Percentiles rank a stretch among this genome's conserved stretches.
Evolutionary conservation across 768 basidiomycete genomes (phyloP).

Genomic region (Tephrocybe sp.): DNA sequence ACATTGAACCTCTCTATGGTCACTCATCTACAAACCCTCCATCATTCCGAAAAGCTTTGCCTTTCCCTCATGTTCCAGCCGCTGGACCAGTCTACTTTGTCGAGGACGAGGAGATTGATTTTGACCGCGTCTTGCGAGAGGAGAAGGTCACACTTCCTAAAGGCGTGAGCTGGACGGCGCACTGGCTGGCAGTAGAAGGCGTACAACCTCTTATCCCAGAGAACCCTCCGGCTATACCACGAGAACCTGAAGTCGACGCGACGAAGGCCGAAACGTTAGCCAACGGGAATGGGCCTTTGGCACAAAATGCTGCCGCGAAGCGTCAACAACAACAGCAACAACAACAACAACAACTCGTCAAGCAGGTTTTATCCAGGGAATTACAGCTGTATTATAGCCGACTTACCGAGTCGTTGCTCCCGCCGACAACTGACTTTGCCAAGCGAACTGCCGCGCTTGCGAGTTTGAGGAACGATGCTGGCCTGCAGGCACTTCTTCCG

Average conservation of each 20-base stretch:
- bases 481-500: conserved; percentile 86
- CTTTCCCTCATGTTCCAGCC: conserved; percentile 45
- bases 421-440: conserved; percentile 59
- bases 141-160: conserved; percentile 82
- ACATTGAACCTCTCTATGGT: conserved; percentile 95
- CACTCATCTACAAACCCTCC: conserved; percentile 67
- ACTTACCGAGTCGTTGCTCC: conserved; percentile 80
- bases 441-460: conserved; percentile 90
- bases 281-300: conserved; percentile 16
- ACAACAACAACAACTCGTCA: conserved; percentile 76
- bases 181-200: conserved; percentile 98
- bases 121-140: conserved; percentile 84
- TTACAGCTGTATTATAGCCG: conserved; percentile 93
- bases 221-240: conserved; percentile 21
- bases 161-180: conserved; percentile 85
- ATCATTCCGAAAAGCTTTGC: conserved; percentile 57
- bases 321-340: conserved; percentile 45
- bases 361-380: conserved; percentile 90
- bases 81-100: conserved; percentile 86
- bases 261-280: conserved; percentile 27
- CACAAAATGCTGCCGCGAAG: conserved; percentile 25
- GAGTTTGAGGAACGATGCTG: conserved; percentile 85
- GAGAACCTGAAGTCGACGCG: conserved; percentile 26
- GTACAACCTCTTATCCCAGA: conserved; percentile 55
- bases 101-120: conserved; percentile 97